Evolutionary conservation across 371 early-diverging fungal genomes (phyloP), one percentile per base, ranked within the genome.

Genomic region (Actinomortierella ambigua): DNA sequence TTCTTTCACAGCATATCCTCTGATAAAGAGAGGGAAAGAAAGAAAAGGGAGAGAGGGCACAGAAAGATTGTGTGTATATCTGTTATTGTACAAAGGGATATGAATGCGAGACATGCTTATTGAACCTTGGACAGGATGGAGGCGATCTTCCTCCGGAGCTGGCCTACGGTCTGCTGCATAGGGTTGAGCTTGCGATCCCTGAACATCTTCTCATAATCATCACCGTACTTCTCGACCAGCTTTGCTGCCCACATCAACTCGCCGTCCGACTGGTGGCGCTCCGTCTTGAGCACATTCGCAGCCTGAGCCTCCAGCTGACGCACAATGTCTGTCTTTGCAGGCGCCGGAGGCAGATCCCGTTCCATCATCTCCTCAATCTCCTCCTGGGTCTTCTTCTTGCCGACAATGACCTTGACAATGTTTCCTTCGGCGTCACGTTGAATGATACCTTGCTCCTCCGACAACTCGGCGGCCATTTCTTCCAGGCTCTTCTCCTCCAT

Each of bases 371-470:
- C 70, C 3, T 61, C 63, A 15, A 76, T 34, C 47, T 89, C 88
- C 42, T 86, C 80, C 54, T 84, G 82, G 18, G 80, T 69, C 71
- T 78, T 81, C 39, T 73, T 66, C 44, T 85, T 80, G 46, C 86
- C 90, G 18, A 89, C 77, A 68, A 90, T 85, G n/a, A 92, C 81
- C 9, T 88, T 87, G 41, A 87, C 64, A 18, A 93, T 81, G 57
- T 91, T 91, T 42, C 94, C 94, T n/a, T 86, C 84, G n/a, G 86
- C 90, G 68, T 92, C 93, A 53, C 93, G 87, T 69, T 92, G 89
- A 59, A 93, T 90, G 28, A 91, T 75, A 81, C 91, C 93, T 68
- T 87, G 88, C 41, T 88, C 91, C 50, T 87, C 88, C 2, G 83
- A 78, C 18, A 81, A 66, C 7, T 88, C 81, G 47, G 76, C 67